A percentile compares a stretch with the other conserved stretches of the same genome.
These are phyloP conservation scores for Kodamaea kakaduensis DNA, from an alignment of 805 yeast genomes.

Conservation along the genomic window DNA sequence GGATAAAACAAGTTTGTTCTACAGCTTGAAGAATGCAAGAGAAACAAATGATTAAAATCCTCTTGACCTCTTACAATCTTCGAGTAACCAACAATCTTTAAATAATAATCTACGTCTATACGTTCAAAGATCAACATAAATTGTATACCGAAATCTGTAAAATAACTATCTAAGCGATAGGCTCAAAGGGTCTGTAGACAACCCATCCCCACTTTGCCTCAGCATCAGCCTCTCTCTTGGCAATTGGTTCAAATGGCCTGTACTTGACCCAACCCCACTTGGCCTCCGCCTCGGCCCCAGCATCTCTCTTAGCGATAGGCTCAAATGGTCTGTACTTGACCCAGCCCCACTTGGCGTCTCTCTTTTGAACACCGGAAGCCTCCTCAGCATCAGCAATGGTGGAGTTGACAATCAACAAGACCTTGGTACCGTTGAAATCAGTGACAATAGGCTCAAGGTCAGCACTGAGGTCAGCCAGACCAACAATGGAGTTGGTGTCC, in stretches of 20 bases:
- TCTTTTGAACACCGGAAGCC: background rate
- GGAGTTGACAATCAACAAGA: conserved; percentile 1
- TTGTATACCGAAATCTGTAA: too few relatives aligned
- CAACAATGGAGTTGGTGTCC: background rate
- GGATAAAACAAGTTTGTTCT: conserved; percentile 45
- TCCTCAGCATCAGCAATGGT: conserved; percentile 3
- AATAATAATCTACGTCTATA: too few relatives aligned
- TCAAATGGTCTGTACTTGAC: conserved; percentile 5
- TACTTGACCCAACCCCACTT: conserved; percentile 8
- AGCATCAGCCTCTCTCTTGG: conserved; percentile 10
- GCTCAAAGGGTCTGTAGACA: conserved; percentile 5
- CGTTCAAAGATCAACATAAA: too few relatives aligned
- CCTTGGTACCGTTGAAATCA: background rate
- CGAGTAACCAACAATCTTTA: too few relatives aligned
- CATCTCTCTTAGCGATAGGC: conserved; percentile 10
- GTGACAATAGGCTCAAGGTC: conserved; percentile 1
- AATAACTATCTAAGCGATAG: conserved; percentile 10
- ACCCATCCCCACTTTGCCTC: conserved; percentile 7
- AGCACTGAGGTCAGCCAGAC: background rate
- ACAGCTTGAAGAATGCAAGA: too few relatives aligned
- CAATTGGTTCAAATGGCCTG: conserved; percentile 6
- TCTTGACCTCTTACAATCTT: too few relatives aligned
- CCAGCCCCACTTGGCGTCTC: conserved; percentile 6
- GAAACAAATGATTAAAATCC: too few relatives aligned
- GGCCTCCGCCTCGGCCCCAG: conserved; percentile 11